Base-by-base conservation (phyloP, 2,329 filamentous ascomycete genomes). In the Penicillium thymicola region DNA sequence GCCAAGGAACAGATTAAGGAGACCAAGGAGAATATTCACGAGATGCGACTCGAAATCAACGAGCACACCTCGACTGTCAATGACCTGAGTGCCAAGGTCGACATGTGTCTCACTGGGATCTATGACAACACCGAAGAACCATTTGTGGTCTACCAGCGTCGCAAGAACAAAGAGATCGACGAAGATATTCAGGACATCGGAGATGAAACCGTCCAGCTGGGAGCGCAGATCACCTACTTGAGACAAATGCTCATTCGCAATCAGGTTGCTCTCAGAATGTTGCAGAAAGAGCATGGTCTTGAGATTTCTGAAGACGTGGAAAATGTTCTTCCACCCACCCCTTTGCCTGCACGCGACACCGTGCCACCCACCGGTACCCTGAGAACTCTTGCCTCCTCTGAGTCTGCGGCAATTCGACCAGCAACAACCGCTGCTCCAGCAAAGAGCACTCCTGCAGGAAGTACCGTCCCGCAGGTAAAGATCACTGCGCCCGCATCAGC, bases 101-200 rank as follows among this genome's bases (percentile, higher is more conserved):
- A 60, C 28, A 36, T 25, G 27, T 51, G 49, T n/a, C 37, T 44
- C 16, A 7, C 14, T 6, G 38, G 38, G 10, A 30, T 36, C 14
- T 43, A 21, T 16, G 49, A 51, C 9, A 44, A 44, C 11, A 34
- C 49, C 21, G 27, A 18, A 9, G 38, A 51, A 16, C 14, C 38
- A 11, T 55, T 63, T 34, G 52, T 59, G 16, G 54, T 44, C 7
- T 45, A 52, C 16, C 60, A 62, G 8, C 36, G 32, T 1, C 47
- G 51, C 21, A 61, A 54, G 43, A 59, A 58, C 5, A 18, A 23
- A 1, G 51, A 57, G 21, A 49, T 65, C 3, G 55, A 61, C 13
- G 42, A 10, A 8, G 60, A 64, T 11, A n/a, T 46, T 1, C 18
- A 46, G 7, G 44, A 46, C 18, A 34, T 46, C 21, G 44, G 44